A percentile compares a stretch with the other conserved stretches of the same genome.
Evolutionary conservation across 495 filamentous ascomycete genomes (phyloP).

Genomic region (Aspergillus baeticus): DNA sequence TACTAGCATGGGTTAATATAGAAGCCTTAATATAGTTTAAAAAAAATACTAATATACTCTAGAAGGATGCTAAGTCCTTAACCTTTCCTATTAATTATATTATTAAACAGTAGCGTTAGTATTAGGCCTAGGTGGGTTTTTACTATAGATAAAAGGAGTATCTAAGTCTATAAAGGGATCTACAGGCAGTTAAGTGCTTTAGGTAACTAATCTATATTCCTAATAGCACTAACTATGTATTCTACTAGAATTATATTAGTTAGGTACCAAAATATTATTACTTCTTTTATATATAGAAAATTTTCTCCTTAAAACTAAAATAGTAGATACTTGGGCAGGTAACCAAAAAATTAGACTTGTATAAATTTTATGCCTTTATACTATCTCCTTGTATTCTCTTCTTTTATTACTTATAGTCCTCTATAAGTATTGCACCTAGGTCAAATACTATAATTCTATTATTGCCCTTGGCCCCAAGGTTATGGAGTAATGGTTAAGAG

Average conservation of each 20-base stretch:
- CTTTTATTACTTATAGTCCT: neutral
- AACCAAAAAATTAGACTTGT: neutral
- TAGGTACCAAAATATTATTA: neutral
- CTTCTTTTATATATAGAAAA: neutral
- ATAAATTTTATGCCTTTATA: neutral
- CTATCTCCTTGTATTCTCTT: neutral
- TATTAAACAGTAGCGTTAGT: neutral
- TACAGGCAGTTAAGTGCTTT: neutral
- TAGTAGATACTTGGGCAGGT: neutral
- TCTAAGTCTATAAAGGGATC: neutral
- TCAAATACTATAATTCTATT: neutral
- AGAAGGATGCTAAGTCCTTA: neutral
- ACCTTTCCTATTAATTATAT: neutral
- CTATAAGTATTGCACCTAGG: neutral
- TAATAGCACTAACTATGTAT: neutral
- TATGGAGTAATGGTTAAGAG: neutral
- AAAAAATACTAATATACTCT: neutral
- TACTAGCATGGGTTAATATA: neutral
- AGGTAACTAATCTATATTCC: neutral
- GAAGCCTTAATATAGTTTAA: neutral
- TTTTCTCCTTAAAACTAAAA: slow-evolving; percentile 1
- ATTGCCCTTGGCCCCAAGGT: neutral
- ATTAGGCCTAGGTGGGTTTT: neutral
- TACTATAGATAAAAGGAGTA: neutral
- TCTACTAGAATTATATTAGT: neutral